phyloP scores from a whole-genome alignment of 805 yeast genomes.

The Schwanniomyces polymorphus region DNA sequence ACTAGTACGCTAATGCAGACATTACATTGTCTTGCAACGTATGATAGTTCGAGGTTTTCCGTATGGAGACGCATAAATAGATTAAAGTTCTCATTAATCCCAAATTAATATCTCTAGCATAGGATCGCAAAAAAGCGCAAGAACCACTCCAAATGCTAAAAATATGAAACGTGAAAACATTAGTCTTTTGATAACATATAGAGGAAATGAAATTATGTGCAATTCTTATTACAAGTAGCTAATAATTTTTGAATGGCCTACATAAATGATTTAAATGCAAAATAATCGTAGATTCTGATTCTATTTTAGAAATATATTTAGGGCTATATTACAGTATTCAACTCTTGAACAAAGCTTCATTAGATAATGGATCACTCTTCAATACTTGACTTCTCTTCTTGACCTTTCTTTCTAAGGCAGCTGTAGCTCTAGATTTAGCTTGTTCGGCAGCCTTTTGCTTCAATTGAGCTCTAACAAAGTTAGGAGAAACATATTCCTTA shows the following conservation, averaged over 20 bases:
- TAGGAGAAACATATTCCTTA: constrained; percentile 95
- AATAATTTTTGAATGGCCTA: not conserved
- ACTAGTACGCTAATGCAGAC: not conserved
- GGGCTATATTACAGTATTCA: constrained; percentile 1
- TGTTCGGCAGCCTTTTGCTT: constrained; percentile 77
- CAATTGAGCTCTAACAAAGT: constrained; percentile 86
- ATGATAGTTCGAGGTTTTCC: not conserved
- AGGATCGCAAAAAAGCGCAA: too few relatives aligned
- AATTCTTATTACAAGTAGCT: not conserved
- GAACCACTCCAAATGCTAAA: too few relatives aligned
- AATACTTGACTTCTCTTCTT: constrained; percentile 73
- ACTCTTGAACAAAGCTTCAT: constrained; percentile 68
- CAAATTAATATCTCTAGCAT: too few relatives aligned
- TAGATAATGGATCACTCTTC: constrained; percentile 79
- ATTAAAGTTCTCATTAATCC: too few relatives aligned
- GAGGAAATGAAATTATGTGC: too few relatives aligned
- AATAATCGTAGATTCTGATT: not conserved
- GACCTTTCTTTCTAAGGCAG: constrained; percentile 72
- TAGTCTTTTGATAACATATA: too few relatives aligned
- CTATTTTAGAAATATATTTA: not conserved
- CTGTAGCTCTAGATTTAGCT: constrained; percentile 77
- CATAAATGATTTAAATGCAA: not conserved
- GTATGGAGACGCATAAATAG: too few relatives aligned
- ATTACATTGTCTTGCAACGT: not conserved
- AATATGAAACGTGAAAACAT: too few relatives aligned